A percentile compares a stretch with the other conserved stretches of the same genome.
These are phyloP conservation scores for Termitomyces sp. DNA, from an alignment of 768 basidiomycete species.

Conservation along the genomic window DNA sequence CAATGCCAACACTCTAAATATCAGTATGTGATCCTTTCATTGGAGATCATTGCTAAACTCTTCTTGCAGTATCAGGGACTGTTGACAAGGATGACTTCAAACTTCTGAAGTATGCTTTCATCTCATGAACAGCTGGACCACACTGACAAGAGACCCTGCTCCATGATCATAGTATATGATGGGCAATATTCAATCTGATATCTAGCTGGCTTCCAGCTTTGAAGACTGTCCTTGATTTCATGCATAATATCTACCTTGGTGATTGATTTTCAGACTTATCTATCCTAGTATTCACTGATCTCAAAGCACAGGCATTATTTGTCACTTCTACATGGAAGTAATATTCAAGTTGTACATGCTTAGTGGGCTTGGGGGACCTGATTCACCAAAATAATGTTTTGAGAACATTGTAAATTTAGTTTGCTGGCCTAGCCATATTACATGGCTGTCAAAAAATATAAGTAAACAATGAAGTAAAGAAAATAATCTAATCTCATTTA, in stretches of 20 bases:
- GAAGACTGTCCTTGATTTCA: constrained; percentile 12
- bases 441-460: constrained; percentile 29
- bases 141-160: constrained; percentile 16
- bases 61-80: not conserved
- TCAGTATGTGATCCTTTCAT: constrained; percentile 7
- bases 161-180: constrained; percentile 18
- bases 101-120: constrained; percentile 11
- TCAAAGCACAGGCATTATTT: constrained; percentile 12
- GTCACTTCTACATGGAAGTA: constrained; percentile 18
- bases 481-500: not conserved
- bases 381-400: constrained; percentile 19
- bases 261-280: constrained; percentile 22
- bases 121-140: constrained; percentile 2
- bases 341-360: constrained; percentile 22
- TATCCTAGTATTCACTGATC: not conserved
- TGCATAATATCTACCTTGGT: constrained; percentile 25
- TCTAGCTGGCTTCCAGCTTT: constrained; percentile 22
- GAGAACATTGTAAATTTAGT: constrained; percentile 22
- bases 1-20: constrained; percentile 11
- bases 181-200: constrained; percentile 19
- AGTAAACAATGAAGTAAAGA: not conserved
- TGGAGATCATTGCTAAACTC: not conserved
- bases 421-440: constrained; percentile 27
- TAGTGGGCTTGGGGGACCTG: constrained; percentile 17
- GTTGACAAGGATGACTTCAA: constrained; percentile 12